Conservation (phyloP, 371 early-diverging fungal species). For the Mortierella sp. region DNA sequence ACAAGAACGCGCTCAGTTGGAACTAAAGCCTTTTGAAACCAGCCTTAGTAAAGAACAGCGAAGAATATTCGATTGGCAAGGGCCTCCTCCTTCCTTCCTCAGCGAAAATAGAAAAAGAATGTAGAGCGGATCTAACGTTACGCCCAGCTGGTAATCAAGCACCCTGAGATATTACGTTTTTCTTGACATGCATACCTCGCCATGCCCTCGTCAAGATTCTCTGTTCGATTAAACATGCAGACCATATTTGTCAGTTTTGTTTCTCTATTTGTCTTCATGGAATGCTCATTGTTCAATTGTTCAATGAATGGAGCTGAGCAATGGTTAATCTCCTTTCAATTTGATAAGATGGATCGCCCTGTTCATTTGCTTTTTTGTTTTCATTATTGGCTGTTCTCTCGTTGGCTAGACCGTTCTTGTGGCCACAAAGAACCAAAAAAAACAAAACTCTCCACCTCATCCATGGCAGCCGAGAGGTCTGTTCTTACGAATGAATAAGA, state of each 20-base stretch:
- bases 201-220: background rate
- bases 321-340: background rate
- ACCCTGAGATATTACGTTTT: background rate
- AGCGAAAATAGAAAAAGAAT: background rate
- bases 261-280: background rate
- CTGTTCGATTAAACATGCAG: background rate
- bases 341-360: slow-evolving; percentile 11
- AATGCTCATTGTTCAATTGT: background rate
- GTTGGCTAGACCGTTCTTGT: background rate
- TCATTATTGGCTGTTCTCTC: background rate
- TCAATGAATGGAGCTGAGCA: background rate
- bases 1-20: background rate
- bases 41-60: background rate
- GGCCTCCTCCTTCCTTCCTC: background rate
- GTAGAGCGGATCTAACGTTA: background rate
- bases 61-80: background rate
- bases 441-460: background rate
- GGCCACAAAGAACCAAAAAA: background rate
- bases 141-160: background rate
- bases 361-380: background rate
- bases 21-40: background rate
- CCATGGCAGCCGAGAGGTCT: background rate
- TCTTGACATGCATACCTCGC: background rate
- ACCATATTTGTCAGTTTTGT: background rate
- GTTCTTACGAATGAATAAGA: background rate